Conservation (phyloP, 805 yeast species). For the Babjeviella inositovora region DNA sequence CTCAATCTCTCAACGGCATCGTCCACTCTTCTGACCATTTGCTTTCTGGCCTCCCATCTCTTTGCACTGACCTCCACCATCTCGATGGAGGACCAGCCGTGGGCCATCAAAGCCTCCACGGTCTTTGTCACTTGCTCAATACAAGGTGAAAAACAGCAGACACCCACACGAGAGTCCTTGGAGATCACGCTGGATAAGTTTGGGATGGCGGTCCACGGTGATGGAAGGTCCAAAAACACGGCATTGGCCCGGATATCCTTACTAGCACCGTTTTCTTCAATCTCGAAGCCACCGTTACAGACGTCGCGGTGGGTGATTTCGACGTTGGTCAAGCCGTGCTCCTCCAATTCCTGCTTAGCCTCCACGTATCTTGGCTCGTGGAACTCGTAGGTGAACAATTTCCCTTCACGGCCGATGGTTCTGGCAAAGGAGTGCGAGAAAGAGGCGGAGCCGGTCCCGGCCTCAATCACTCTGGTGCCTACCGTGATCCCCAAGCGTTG, state of each 20-base stretch:
- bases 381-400: conserved; percentile 76
- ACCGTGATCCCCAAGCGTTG: conserved; percentile 65
- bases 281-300: conserved; percentile 69
- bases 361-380: conserved; percentile 73
- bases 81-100: conserved; percentile 79
- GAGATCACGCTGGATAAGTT: conserved; percentile 45
- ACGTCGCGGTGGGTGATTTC: conserved; percentile 82
- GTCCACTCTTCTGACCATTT: conserved; percentile 66
- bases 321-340: conserved; percentile 55
- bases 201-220: conserved; percentile 94
- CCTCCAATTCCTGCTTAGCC: conserved; percentile 61
- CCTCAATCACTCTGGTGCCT: conserved; percentile 77
- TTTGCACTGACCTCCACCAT: conserved; percentile 83
- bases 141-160: conserved; percentile 96
- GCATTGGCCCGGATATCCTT: conserved; percentile 42
- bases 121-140: conserved; percentile 92
- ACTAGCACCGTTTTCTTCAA: conserved; percentile 15
- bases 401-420: conserved; percentile 45
- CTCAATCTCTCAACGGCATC: conserved; percentile 70
- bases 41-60: conserved; percentile 81
- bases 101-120: conserved; percentile 49
- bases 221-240: conserved; percentile 82
- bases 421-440: conserved; percentile 88
- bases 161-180: conserved; percentile 33
- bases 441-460: conserved; percentile 97